phyloP scores from a whole-genome alignment of 2,329 filamentous ascomycete genomes.

The Emmonsiellopsis sp. region DNA sequence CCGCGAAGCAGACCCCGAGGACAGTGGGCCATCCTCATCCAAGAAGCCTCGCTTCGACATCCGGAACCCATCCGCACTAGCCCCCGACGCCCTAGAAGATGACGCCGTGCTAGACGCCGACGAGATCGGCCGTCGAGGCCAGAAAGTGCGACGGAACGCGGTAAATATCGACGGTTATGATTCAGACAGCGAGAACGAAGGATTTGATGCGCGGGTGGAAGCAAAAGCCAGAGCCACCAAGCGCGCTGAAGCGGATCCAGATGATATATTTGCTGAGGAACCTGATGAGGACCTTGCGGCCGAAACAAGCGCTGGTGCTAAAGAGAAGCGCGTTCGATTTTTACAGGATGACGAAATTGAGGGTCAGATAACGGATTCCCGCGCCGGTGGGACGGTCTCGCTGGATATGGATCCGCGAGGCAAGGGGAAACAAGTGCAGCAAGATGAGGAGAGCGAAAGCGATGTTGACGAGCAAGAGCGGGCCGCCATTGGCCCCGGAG shows the following conservation, averaged over 20 bases:
- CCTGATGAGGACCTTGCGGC: slow-evolving; percentile 51
- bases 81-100: slow-evolving; percentile 68
- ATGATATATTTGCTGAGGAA: slow-evolving; percentile 75
- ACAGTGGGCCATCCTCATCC: slow-evolving; percentile 37
- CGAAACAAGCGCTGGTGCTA: slow-evolving; percentile 46
- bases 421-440: slow-evolving; percentile 44
- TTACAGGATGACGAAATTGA: slow-evolving; percentile 59
- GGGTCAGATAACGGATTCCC: slow-evolving; percentile 67
- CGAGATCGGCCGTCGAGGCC: slow-evolving; percentile 68
- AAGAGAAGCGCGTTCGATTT: slow-evolving; percentile 54
- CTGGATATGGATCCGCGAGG: slow-evolving; percentile 48
- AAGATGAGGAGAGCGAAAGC: slow-evolving; percentile 53
- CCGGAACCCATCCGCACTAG: slow-evolving; percentile 86
- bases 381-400: slow-evolving; percentile 59
- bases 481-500: slow-evolving; percentile 62
- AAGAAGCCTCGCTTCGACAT: slow-evolving; percentile 91
- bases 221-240: slow-evolving; percentile 40
- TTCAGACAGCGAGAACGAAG: slow-evolving; percentile 84
- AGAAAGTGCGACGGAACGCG: slow-evolving; percentile 77
- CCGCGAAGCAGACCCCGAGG: slow-evolving; percentile 34
- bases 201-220: slow-evolving; percentile 67
- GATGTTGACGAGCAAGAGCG: slow-evolving; percentile 57
- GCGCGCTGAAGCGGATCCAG: slow-evolving; percentile 34
- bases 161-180: slow-evolving; percentile 97
- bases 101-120: slow-evolving; percentile 71